phyloP scores from a whole-genome alignment of 2,329 filamentous ascomycete species.

The Colletotrichum nymphaeae region DNA sequence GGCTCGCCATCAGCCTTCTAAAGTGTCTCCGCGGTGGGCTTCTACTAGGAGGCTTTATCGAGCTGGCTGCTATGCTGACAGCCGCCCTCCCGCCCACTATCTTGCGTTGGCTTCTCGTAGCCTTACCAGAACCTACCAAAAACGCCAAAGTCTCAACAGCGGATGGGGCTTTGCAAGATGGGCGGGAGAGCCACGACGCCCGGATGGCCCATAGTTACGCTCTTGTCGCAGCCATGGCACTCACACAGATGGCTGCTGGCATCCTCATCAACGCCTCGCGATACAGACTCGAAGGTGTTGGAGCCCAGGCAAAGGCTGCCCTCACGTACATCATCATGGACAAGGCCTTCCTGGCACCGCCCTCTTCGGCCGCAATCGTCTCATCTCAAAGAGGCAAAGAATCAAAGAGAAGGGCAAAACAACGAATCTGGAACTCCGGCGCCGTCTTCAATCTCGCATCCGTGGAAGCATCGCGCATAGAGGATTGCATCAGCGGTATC shows the following conservation, averaged over 20 bases:
- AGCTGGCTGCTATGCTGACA: slow-evolving; percentile 7
- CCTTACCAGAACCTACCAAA: background rate
- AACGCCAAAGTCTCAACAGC: background rate
- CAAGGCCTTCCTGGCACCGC: background rate
- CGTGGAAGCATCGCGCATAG: background rate
- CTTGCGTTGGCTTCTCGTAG: slow-evolving; percentile 1
- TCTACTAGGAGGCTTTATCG: background rate
- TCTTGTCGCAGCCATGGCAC: background rate
- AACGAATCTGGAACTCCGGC: background rate
- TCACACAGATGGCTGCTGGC: slow-evolving; percentile 2
- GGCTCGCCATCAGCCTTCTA: background rate
- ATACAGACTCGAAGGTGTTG: background rate
- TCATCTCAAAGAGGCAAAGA: background rate
- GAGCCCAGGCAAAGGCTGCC: background rate
- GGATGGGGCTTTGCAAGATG: background rate
- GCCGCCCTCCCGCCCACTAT: background rate
- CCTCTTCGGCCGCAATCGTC: background rate
- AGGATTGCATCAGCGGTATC: background rate
- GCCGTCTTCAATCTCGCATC: slow-evolving; percentile 3
- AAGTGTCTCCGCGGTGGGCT: background rate
- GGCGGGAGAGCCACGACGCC: background rate
- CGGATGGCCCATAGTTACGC: background rate
- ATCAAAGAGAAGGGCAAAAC: background rate
- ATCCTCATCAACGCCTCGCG: slow-evolving; percentile 7
- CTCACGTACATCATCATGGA: slow-evolving; percentile 2